A percentile compares a stretch with the other conserved stretches of the same genome.
These are phyloP conservation scores for Yamadazyma laniorum DNA, from an alignment of 805 yeast genomes.

Conservation along the genomic window DNA sequence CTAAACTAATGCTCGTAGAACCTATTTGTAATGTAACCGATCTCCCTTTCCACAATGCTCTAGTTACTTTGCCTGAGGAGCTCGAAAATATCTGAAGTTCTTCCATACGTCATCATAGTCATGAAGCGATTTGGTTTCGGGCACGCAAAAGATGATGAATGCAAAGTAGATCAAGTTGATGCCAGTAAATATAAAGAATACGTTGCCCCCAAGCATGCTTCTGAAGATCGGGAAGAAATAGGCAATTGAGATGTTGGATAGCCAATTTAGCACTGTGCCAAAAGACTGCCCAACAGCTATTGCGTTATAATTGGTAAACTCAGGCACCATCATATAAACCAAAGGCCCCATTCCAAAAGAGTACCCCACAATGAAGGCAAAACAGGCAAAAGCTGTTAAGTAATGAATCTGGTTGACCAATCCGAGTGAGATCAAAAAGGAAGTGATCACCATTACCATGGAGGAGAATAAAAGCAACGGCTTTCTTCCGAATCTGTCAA, in stretches of 20 bases:
- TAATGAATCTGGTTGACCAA: conserved; percentile 17
- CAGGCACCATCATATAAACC: conserved; percentile 38
- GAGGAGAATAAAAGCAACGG: conserved; percentile 29
- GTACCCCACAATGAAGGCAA: conserved; percentile 32
- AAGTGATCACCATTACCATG: conserved; percentile 20
- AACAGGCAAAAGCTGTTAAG: conserved; percentile 26
- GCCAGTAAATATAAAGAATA: conserved; percentile 27
- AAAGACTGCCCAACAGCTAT: conserved; percentile 35
- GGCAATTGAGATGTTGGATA: conserved; percentile 32
- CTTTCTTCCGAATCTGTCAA: conserved; percentile 74
- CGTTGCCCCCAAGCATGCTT: conserved; percentile 24
- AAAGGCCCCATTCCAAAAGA: conserved; percentile 38
- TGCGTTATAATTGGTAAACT: conserved; percentile 31
- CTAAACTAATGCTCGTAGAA: too few species aligned
- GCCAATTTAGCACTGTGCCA: conserved; percentile 37
- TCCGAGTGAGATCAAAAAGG: conserved; percentile 27
- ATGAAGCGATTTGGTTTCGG: conserved; percentile 32
- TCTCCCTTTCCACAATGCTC: too few species aligned
- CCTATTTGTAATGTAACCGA: too few species aligned
- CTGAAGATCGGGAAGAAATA: conserved; percentile 30
- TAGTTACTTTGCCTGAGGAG: too few species aligned
- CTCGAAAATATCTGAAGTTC: conserved; percentile 7
- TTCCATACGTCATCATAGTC: conserved; percentile 30
- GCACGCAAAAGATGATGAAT: conserved; percentile 23
- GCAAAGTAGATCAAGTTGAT: conserved; percentile 20